These are phyloP conservation scores for Rhodotorula sp. DNA, from an alignment of 1,284 basidiomycete genomes.

Conservation along the genomic window DNA sequence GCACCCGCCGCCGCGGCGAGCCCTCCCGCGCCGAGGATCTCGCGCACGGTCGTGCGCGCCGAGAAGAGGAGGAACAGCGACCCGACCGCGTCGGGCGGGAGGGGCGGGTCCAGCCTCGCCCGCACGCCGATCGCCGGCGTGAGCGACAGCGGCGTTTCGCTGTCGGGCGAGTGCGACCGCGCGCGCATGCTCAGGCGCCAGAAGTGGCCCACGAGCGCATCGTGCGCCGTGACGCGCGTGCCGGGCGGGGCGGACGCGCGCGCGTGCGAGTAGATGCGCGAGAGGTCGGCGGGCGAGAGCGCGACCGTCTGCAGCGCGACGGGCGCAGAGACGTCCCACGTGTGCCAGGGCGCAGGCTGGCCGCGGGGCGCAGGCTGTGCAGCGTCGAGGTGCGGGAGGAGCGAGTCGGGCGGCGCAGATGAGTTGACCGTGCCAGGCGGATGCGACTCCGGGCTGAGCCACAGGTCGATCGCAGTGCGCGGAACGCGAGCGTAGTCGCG, in stretches of 20 bases:
- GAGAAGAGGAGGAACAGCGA: not conserved
- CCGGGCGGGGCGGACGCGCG: not conserved
- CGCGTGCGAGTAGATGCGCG: not conserved
- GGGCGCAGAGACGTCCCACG: not conserved
- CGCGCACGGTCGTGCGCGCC: not conserved
- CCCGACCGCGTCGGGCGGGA: not conserved
- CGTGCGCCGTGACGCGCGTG: not conserved
- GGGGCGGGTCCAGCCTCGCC: not conserved
- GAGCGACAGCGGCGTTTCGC: not conserved
- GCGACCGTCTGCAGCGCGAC: not conserved
- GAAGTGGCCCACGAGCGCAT: constrained; percentile 2
- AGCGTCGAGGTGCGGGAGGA: not conserved
- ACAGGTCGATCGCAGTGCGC: not conserved
- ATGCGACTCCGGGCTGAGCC: not conserved
- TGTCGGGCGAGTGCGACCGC: not conserved
- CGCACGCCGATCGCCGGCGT: not conserved
- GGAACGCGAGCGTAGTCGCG: not conserved
- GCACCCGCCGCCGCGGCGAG: not conserved
- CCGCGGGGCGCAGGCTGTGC: not conserved
- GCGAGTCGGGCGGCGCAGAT: not conserved
- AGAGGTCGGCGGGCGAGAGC: not conserved
- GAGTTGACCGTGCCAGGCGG: not conserved
- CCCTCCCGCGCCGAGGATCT: not conserved
- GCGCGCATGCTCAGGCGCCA: not conserved
- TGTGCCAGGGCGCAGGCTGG: not conserved